These are phyloP conservation scores for Basidiobolus meristosporus DNA, from an alignment of 371 early-diverging fungal genomes.

Conservation along the genomic window DNA sequence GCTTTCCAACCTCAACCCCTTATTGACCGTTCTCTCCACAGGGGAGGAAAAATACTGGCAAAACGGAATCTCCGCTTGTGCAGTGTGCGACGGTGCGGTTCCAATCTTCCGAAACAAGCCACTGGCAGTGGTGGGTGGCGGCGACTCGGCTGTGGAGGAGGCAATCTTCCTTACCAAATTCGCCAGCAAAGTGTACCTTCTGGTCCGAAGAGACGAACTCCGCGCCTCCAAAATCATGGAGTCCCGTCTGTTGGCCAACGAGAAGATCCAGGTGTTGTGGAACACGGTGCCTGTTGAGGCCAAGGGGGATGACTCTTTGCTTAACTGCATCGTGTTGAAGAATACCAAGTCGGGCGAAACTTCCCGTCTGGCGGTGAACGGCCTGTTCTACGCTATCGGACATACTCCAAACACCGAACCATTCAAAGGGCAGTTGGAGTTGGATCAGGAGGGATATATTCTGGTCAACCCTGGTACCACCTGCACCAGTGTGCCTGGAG, in stretches of 20 bases:
- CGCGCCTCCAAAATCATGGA: constrained; percentile 96
- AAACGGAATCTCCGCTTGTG: constrained; percentile 97
- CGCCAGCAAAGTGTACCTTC: constrained; percentile 79
- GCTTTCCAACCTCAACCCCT: too few relatives aligned
- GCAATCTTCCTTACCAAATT: constrained; percentile 88
- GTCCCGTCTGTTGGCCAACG: constrained; percentile 54
- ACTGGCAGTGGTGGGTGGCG: constrained; percentile 92
- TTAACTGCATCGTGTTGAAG: constrained; percentile 46
- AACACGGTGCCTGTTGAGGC: constrained; percentile 72
- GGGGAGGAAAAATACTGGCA: constrained; percentile 84
- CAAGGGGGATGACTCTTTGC: constrained; percentile 62
- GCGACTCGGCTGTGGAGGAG: constrained; percentile 98
- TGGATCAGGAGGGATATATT: constrained; percentile 84
- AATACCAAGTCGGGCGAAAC: constrained; percentile 48
- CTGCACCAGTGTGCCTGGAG: constrained; percentile 68
- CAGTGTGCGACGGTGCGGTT: constrained; percentile 97
- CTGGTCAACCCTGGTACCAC: constrained; percentile 63
- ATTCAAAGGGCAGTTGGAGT: constrained; percentile 50
- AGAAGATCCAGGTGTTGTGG: constrained; percentile 86
- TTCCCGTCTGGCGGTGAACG: constrained; percentile 52
- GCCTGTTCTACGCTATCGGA: constrained; percentile 98
- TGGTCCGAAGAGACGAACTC: constrained; percentile 90
- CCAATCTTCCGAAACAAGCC: constrained; percentile 93
- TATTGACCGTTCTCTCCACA: too few relatives aligned
- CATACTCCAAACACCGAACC: constrained; percentile 82